Base-by-base conservation (phyloP, 1,284 basidiomycete species). In the Malassezia restricta region DNA sequence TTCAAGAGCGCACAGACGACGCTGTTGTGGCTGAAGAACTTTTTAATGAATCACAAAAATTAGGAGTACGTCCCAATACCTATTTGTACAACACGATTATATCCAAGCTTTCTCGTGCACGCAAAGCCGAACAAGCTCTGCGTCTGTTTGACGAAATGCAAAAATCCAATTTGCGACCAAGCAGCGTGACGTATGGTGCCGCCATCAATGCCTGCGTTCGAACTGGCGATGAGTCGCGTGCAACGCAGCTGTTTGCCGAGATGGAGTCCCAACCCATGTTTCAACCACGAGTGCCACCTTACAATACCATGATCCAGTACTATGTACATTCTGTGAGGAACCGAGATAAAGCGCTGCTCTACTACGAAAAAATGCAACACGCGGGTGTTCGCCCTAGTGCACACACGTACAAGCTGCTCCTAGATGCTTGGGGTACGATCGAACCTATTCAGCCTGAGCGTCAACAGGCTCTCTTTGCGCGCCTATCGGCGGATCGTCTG, bases 291-390 rank as follows among this genome's bases (percentile, higher is more conserved):
- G 83, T 94, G 1, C 92, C 94, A 20, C 92, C 92, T 5, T 88
- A 82, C 78, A 98, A 95, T 76, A 95, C 87, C 35, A 95, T 99
- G 91, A 95, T 98, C 81, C 94, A 98, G 75, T 81, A 92, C 70
- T 94, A 88, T 76, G 84, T 86, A 43, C 83, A 85, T 57, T 92
- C 85, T 24, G 85, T 86, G 66, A 90, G 89, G 1, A 83, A 89
- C 63, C 82, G 90, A 46, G 80, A 63, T 14, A 61, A 64, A 49
- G 70, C 66, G 32, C 51, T 69, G 40, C 76, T 80, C 62, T 98
- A 86, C 75, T 87, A 86, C 74, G 71, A 84, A 49, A 78, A 82
- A 65, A 80, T 98, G 75, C 73, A 77, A 32, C 72, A 75, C 12
- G 82, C 80, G 6, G 75, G 79, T 1, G 83, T 98, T 35, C 64